Evolutionary conservation across 768 basidiomycete genomes (phyloP).

Genomic region (Dentipellis fragilis): DNA sequence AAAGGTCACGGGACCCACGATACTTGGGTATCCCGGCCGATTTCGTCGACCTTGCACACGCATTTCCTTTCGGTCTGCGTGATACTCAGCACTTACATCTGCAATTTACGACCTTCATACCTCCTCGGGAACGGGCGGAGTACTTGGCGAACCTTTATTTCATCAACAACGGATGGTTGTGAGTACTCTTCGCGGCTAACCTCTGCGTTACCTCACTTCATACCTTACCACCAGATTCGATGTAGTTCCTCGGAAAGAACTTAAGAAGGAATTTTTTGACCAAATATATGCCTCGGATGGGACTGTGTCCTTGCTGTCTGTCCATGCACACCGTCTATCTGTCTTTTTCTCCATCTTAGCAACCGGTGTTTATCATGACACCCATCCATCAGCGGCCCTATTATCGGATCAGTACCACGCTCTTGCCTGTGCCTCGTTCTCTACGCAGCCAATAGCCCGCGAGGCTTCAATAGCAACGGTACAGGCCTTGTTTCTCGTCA

Average conservation of each 20-base stretch:
- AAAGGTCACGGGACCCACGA: slow-evolving; percentile 12
- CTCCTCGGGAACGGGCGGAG: slow-evolving; percentile 23
- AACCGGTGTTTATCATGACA: slow-evolving; percentile 36
- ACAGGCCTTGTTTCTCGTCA: slow-evolving; percentile 36
- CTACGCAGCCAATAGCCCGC: slow-evolving; percentile 31
- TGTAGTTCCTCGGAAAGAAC: slow-evolving; percentile 33
- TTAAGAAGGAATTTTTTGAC: slow-evolving; percentile 28
- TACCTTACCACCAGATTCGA: slow-evolving; percentile 28
- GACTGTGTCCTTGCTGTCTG: slow-evolving; percentile 20
- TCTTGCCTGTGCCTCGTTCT: slow-evolving; percentile 37
- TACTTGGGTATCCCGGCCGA: slow-evolving; percentile 30
- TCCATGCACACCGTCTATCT: slow-evolving; percentile 39
- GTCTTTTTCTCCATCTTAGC: slow-evolving; percentile 44
- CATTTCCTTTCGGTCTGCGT: slow-evolving; percentile 40
- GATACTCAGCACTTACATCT: slow-evolving; percentile 27
- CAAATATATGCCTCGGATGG: slow-evolving; percentile 30
- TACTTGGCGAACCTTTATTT: slow-evolving; percentile 35
- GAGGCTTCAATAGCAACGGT: slow-evolving; percentile 38
- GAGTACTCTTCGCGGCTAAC: slow-evolving; percentile 14
- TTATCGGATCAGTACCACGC: slow-evolving; percentile 27
- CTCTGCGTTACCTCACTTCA: background rate
- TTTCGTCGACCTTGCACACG: slow-evolving; percentile 33
- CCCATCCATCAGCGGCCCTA: slow-evolving; percentile 17
- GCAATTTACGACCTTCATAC: slow-evolving; percentile 4
- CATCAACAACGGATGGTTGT: slow-evolving; percentile 37